Evolutionary conservation across 306 rosid genomes (phyloP), one percentile per base, ranked within the genome.

Genomic region (Prunus fruticosa): DNA sequence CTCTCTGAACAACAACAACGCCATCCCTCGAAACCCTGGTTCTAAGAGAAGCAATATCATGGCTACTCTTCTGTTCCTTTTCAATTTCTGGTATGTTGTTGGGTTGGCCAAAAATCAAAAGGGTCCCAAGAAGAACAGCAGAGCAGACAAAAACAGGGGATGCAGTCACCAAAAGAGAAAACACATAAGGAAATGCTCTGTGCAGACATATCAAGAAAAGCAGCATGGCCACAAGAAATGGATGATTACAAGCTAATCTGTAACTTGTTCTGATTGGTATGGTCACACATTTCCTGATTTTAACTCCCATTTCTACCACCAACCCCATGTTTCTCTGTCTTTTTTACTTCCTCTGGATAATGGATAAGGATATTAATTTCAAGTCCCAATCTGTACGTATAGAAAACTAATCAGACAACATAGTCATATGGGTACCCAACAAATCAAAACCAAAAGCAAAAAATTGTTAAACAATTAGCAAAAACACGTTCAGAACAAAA

Each of bases 61-160:
- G 77, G 64, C 76, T 81, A 66, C 76, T 65, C 45, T 76, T 80
- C 83, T 87, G 93, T 67, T 83, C 91, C 61, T 71, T 72, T 47
- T 88, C 84, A 22, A 78, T 70, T 83, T 92, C 89, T 6, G 92
- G 91, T 57, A 88, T 56, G 77, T 38, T 68, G 76, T 85, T 71
- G 38, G 91, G 80, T 62, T 89, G 96, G 54, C 99, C 99, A 22
- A 88, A 88, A 84, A 91, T 92, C 82, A 96, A 81, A 76, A 96
- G 99, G 64, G 93, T 92, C 56, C 99, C 99, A 74, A 96, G 99
- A 79, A 96, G 82, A 87, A 85, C 74, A 87, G 88, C 93, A 81
- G 98, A 89, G 76, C 97, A 91, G 46, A 91, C 84, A 85, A 91
- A 79, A 69, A 96, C 96, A 83, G 98, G 99, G 78, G 93, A 96